phyloP scores from a whole-genome alignment of 805 yeast species.

The Starmerella khaoyaiensis region DNA sequence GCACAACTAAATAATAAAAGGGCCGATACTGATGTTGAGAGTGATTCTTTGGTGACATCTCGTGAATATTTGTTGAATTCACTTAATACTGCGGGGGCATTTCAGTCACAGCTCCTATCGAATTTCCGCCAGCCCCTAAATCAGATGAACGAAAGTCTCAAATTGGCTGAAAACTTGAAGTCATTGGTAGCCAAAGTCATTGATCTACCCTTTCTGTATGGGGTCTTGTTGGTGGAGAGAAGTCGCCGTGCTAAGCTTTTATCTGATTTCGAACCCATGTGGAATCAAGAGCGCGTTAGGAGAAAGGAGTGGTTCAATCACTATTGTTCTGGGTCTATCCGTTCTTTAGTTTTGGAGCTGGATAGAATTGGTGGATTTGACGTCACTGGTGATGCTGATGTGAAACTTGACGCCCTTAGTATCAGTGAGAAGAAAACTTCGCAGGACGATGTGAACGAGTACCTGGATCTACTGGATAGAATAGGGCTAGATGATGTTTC shows the following conservation, averaged over 20 bases:
- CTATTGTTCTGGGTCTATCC: constrained; percentile 29
- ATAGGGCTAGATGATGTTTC: constrained; percentile 21
- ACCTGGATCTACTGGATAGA: constrained; percentile 18
- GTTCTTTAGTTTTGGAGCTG: constrained; percentile 5
- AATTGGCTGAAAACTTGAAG: constrained; percentile 23
- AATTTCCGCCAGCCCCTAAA: constrained; percentile 23
- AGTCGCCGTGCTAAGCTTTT: constrained; percentile 22
- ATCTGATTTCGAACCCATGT: constrained; percentile 29
- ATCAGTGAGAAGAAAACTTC: neutral
- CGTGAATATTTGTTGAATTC: constrained; percentile 8
- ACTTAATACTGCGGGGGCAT: constrained; percentile 18
- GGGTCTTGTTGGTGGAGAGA: constrained; percentile 28
- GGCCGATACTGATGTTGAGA: neutral
- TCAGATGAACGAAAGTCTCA: constrained; percentile 20
- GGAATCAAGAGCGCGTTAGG: constrained; percentile 40
- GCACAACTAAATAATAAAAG: neutral
- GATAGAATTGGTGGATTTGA: constrained; percentile 1
- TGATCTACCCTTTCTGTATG: constrained; percentile 30
- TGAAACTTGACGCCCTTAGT: neutral
- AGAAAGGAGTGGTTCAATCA: constrained; percentile 46
- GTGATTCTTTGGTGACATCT: neutral
- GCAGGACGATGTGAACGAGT: constrained; percentile 15
- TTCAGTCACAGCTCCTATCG: constrained; percentile 24
- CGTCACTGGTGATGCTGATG: neutral
- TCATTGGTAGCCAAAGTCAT: constrained; percentile 26